Base-by-base conservation (phyloP, 805 yeast species). In the Ogataea kodamae region DNA sequence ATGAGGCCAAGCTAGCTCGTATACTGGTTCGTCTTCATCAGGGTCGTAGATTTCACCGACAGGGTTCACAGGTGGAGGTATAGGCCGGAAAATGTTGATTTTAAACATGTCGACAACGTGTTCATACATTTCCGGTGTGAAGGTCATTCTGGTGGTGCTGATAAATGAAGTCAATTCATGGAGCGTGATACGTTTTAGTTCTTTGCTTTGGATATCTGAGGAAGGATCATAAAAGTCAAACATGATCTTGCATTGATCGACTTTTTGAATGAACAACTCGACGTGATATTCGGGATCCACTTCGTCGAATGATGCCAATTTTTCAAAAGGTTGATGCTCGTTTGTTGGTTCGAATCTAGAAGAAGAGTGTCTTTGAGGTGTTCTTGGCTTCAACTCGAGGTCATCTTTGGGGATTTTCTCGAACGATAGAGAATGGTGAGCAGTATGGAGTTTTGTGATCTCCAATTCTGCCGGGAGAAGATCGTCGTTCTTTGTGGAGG, bases 51-150 rank as follows among this genome's bases (percentile, higher is more conserved):
- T 75, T 46, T 92, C 98, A 22, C 98, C 98, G 28, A 89, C 74
- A 5, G 97, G 97, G 57, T 92, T 92, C 22, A 89, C 96, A 1
- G 97, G 97, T 1, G 98, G 98, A 3, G 98, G 97, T 30, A 92
- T 87, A 19, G 97, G 96, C 54, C 98, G 76, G 61, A 92, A 89
- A 36, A 92, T 70, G 61, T 92, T 92, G 39, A 72, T 74, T 51
- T 78, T 81, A 62, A 89, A 92, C 97, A 92, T 90, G 14, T 74
- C 74, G 25, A 89, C 88, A 36, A 90, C 94, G 51, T 81, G 86
- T 33, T 72, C 72, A 59, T 92, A 92, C 81, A 90, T 84, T 48
- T 82, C 92, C 43, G 88, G 96, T 12, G 96, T 83, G 57, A 83
- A 86, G 17, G 82, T 74, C 61, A 90, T 80, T 49, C 95, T 72